Conservation (phyloP, 306 rosid genomes). For the Vigna radiata region DNA sequence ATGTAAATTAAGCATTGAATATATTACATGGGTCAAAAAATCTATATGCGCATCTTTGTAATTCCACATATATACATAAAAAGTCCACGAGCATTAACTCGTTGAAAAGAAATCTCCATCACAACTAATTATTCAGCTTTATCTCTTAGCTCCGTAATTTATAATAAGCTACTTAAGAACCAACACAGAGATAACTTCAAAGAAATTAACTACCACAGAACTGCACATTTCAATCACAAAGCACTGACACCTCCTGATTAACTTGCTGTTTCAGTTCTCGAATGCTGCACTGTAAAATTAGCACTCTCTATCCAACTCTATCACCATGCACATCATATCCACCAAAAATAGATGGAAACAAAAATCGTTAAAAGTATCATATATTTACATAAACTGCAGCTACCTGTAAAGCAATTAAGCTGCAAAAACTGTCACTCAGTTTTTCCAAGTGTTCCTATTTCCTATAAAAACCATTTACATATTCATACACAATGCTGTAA, state of each 20-base stretch:
- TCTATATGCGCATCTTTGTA: background rate
- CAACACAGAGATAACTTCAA: background rate
- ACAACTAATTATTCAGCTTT: background rate
- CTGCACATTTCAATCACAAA: slow-evolving; percentile 15
- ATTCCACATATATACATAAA: background rate
- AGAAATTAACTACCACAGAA: background rate
- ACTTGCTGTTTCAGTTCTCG: background rate
- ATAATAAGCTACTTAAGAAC: background rate
- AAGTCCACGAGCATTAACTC: background rate
- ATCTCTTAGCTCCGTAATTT: background rate
- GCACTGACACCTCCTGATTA: background rate
- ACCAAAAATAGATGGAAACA: background rate
- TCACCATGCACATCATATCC: background rate
- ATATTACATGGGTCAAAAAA: background rate
- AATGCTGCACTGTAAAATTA: background rate
- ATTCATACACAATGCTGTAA: background rate
- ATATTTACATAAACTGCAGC: background rate
- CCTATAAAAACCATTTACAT: background rate
- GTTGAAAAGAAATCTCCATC: background rate
- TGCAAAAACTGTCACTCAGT: background rate
- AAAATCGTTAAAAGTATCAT: background rate
- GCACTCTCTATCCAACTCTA: background rate
- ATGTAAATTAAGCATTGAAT: background rate
- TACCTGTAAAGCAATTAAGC: background rate
- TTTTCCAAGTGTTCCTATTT: background rate